Base-by-base conservation (phyloP, 1,139 yeast species). In the Hemisphaericaspora lyxosophila region DNA sequence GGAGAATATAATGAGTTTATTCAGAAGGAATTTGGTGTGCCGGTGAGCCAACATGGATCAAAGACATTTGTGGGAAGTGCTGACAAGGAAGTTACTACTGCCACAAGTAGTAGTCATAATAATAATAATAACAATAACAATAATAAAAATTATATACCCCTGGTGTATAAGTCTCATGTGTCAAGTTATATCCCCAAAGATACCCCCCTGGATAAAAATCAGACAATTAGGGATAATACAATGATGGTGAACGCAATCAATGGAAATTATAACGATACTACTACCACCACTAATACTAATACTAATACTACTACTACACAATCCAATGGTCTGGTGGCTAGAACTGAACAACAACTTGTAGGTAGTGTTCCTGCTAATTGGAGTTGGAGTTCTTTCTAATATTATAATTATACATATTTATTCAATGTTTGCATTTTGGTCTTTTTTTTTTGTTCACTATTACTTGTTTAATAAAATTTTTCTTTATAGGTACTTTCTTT, bases 321-420 rank as follows among this genome's bases (percentile, higher is more conserved):
- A 20, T 11, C 20, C 4, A 29, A 35, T 26, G 38, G 31, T 20
- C 15, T 26, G 20, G 30, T 13, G 23, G 18, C 22, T 49, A 47
- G 59, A 39, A 46, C 43, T 28, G 68, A 62, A 13, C 68, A 58
- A 42, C 23, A 13, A 4, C 37, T 64, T 30, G 79, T 68, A 12
- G 80, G 81, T 4, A 73, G 80, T 42, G 78, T 82, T 25, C 88
- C 88, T 5, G 85, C 82, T n/a, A 83, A 82, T 51, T 82, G 88
- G 88, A 80, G 82, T 51, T 82, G 89, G 89, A 78, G 84, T 50
- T 79, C 85, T 12, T 81, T 81, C 50, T 81, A 31, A 17, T 12
- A n/a, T 5, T 17, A n/a, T 20, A 7, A n/a, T 22, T n/a, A n/a
- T n/a, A n/a, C n/a, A 17, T 22, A 31, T 24, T 31, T 20, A 30